Evolutionary conservation across 306 rosid species (phyloP).

Genomic region (Casuarina cunninghamiana): DNA sequence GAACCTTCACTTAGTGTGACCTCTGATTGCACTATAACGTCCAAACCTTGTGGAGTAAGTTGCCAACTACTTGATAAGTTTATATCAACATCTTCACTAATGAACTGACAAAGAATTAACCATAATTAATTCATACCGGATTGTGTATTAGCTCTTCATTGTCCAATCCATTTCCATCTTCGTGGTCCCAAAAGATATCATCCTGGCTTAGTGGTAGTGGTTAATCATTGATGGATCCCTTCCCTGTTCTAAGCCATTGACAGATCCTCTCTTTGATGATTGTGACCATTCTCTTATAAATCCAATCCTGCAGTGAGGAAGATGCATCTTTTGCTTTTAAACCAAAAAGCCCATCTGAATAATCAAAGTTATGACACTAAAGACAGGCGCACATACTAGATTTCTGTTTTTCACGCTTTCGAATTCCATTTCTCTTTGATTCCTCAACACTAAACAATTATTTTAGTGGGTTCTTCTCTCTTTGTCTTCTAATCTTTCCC

Average conservation of each 20-base stretch:
- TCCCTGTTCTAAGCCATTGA: conserved; percentile 2
- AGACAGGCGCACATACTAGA: neutral
- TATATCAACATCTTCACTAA: neutral
- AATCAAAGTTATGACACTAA: neutral
- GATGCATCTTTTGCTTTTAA: neutral
- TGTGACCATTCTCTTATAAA: neutral
- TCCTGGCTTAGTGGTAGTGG: conserved; percentile 21
- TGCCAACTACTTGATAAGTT: neutral
- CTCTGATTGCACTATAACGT: conserved; percentile 21
- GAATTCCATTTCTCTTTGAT: neutral
- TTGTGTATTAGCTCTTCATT: neutral
- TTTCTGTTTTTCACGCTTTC: neutral
- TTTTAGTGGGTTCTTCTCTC: neutral
- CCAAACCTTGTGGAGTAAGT: conserved; percentile 23
- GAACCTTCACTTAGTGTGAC: conserved; percentile 6
- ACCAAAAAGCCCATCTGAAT: neutral
- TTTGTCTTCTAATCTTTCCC: neutral
- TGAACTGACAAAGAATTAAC: neutral
- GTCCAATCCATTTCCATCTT: conserved; percentile 22
- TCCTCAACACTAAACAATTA: neutral
- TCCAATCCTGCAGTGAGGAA: conserved; percentile 1
- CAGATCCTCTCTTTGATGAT: conserved; percentile 8
- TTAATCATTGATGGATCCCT: conserved; percentile 12
- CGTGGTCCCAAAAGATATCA: neutral
- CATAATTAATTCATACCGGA: neutral